These are phyloP conservation scores for Pichia occidentalis DNA, from an alignment of 805 yeast genomes.

Conservation along the genomic window DNA sequence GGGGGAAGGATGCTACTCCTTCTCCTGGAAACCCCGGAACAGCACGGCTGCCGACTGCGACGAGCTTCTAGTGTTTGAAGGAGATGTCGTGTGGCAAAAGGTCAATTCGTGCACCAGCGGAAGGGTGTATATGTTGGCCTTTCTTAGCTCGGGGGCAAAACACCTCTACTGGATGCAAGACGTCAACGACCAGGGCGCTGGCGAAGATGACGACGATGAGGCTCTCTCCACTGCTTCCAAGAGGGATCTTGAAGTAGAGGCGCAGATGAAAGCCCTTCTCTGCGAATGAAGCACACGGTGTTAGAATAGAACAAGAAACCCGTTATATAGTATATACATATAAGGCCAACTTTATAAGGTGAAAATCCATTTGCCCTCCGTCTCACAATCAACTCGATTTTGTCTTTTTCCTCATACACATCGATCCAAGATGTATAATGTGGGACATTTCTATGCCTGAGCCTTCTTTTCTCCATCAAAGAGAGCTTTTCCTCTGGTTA, in stretches of 20 bases:
- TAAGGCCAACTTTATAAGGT: no score
- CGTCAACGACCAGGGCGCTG: constrained; percentile 25
- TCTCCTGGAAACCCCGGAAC: constrained; percentile 67
- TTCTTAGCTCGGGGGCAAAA: constrained; percentile 34
- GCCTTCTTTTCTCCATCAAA: no score
- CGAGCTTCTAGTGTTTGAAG: constrained; percentile 71
- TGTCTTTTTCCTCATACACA: no score
- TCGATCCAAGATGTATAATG: no score
- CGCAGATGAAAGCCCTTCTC: constrained; percentile 42
- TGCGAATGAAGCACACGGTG: constrained; percentile 30
- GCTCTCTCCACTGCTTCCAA: constrained; percentile 42
- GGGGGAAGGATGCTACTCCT: constrained; percentile 64
- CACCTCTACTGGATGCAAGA: constrained; percentile 73
- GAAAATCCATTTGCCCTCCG: no score
- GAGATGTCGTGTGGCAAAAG: constrained; percentile 75
- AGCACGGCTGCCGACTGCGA: constrained; percentile 43
- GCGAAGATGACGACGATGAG: constrained; percentile 55
- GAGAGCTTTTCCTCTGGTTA: no score
- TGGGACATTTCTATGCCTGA: no score
- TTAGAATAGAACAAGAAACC: no score
- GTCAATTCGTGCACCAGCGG: constrained; percentile 68
- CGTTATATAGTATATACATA: no score
- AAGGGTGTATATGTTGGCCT: constrained; percentile 47
- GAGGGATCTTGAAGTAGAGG: constrained; percentile 47
- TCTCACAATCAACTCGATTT: no score